Evolutionary conservation across 2,329 filamentous ascomycete genomes (phyloP).

Genomic region (Sporothrix humicola): DNA sequence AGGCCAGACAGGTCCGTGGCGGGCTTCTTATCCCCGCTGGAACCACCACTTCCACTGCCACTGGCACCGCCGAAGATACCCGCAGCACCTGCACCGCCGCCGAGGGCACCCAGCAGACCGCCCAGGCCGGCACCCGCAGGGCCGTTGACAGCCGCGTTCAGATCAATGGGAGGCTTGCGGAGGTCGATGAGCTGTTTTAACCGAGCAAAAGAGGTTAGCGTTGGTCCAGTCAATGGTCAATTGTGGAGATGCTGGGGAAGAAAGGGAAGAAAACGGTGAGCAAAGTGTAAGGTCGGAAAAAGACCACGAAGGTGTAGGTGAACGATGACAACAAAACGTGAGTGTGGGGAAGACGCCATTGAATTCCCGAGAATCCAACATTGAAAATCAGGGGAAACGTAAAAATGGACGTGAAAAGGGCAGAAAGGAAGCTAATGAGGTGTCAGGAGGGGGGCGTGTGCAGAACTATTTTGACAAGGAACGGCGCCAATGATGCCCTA

Average conservation of each 20-base stretch:
- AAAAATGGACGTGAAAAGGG: background rate
- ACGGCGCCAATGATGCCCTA: background rate
- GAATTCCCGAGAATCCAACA: conserved; percentile 1
- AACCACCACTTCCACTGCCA: conserved; percentile 56
- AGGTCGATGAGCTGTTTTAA: conserved; percentile 67
- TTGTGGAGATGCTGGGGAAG: background rate
- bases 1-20: conserved; percentile 77
- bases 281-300: background rate
- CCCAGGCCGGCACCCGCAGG: conserved; percentile 56
- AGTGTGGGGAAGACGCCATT: conserved; percentile 20
- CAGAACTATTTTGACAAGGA: background rate
- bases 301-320: background rate
- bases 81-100: conserved; percentile 56
- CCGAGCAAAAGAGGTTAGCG: conserved; percentile 4
- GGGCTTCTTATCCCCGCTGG: conserved; percentile 70
- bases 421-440: background rate
- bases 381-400: conserved; percentile 17
- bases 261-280: background rate
- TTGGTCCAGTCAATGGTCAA: background rate
- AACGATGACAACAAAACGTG: no score
- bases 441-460: conserved; percentile 28
- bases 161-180: conserved; percentile 64
- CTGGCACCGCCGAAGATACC: conserved; percentile 15
- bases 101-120: conserved; percentile 64
- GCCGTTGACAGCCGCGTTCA: conserved; percentile 61